phyloP scores from a whole-genome alignment of 1,139 yeast genomes.

The Martiniozyma asiatica region DNA sequence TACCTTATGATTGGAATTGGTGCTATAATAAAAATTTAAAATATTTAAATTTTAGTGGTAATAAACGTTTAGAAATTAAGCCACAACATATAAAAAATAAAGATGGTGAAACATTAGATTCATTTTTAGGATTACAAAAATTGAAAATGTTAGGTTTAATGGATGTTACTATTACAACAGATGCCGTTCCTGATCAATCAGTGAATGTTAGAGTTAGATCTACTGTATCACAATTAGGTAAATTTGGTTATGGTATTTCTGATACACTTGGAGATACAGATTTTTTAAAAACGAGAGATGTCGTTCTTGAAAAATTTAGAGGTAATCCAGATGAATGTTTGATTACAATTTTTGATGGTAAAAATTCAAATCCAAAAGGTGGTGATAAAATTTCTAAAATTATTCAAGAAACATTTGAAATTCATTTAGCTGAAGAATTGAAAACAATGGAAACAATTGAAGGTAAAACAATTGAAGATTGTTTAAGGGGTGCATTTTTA shows the following conservation, averaged over 20 bases:
- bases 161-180: constrained; percentile 87
- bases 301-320: constrained; percentile 77
- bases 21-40: constrained; percentile 65
- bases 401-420: constrained; percentile 61
- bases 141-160: constrained; percentile 73
- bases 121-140: constrained; percentile 61
- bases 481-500: constrained; percentile 72
- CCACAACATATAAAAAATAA: constrained; percentile 36
- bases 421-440: constrained; percentile 53
- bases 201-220: constrained; percentile 81
- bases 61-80: constrained; percentile 79
- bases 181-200: constrained; percentile 77
- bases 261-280: constrained; percentile 70
- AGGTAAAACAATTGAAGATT: constrained; percentile 49
- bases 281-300: constrained; percentile 65
- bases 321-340: constrained; percentile 66
- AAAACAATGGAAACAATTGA: constrained; percentile 33
- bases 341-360: constrained; percentile 82
- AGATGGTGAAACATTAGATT: constrained; percentile 38
- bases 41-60: constrained; percentile 85
- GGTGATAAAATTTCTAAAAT: constrained; percentile 66
- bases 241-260: constrained; percentile 81
- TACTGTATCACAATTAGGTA: constrained; percentile 73
- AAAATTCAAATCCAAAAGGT: constrained; percentile 37
- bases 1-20: constrained; percentile 99